These are phyloP conservation scores for Fusarium zealandicum DNA, from an alignment of 2,329 filamentous ascomycete genomes.

Conservation along the genomic window DNA sequence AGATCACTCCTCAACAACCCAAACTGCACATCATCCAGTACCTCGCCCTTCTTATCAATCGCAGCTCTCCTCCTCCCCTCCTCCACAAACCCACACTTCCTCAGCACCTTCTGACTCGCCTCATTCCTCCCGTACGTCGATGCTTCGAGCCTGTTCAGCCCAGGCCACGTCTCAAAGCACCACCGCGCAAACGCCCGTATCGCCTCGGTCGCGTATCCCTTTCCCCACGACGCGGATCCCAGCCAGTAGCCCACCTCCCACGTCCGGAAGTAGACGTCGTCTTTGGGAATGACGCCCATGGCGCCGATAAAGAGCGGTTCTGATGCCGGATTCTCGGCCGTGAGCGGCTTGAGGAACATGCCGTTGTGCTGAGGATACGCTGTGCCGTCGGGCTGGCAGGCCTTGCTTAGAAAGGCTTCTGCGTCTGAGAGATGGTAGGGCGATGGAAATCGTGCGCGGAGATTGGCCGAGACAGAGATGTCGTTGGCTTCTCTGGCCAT, in stretches of 20 bases:
- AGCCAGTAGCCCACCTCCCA: conserved; percentile 61
- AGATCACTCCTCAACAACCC: conserved; percentile 51
- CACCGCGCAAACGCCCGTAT: conserved; percentile 50
- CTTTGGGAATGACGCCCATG: conserved; percentile 49
- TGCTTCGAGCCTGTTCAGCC: conserved; percentile 53
- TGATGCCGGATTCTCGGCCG: conserved; percentile 36
- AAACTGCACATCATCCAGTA: conserved; percentile 49
- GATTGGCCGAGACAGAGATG: conserved; percentile 45
- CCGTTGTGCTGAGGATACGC: conserved; percentile 45
- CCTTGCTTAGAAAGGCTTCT: conserved; percentile 46
- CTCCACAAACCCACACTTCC: conserved; percentile 51
- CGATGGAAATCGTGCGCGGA: conserved; percentile 55
- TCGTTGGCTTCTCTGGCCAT: conserved; percentile 50
- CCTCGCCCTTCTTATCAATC: conserved; percentile 51
- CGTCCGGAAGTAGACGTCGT: conserved; percentile 52
- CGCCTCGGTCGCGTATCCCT: conserved; percentile 54
- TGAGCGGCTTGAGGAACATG: conserved; percentile 46
- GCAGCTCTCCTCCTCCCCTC: conserved; percentile 55
- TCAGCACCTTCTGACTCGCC: conserved; percentile 53
- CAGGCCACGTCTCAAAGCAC: conserved; percentile 53
- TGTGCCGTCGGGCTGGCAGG: conserved; percentile 24
- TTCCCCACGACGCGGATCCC: conserved; percentile 52
- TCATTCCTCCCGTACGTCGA: conserved; percentile 48
- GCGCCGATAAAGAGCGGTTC: conserved; percentile 48
- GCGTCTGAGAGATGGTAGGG: conserved; percentile 55